Percentiles rank a stretch among this genome's conserved stretches.
phyloP scores from a whole-genome alignment of 2,329 filamentous ascomycete species.

The Xylaria digitata region DNA sequence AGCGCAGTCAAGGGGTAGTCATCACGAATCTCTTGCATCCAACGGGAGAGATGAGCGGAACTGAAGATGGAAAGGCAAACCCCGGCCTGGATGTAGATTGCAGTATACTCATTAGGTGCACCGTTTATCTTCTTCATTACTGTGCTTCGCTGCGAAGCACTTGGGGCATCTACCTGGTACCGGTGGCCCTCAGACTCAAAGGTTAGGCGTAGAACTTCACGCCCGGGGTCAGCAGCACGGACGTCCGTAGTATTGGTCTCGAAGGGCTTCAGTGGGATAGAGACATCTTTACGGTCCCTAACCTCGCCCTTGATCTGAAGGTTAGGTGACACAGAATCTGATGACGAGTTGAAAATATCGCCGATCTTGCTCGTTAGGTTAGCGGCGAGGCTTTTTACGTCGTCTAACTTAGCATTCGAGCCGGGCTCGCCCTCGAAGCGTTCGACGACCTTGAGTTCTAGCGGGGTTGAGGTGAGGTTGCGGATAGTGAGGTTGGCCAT shows the following conservation, averaged over 20 bases:
- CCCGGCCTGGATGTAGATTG: slow-evolving; percentile 69
- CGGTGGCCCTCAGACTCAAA: slow-evolving; percentile 73
- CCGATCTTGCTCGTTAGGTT: slow-evolving; percentile 59
- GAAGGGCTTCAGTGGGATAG: slow-evolving; percentile 75
- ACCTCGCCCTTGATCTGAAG: slow-evolving; percentile 65
- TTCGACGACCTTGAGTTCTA: slow-evolving; percentile 79
- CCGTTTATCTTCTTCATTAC: slow-evolving; percentile 68
- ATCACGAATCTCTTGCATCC: slow-evolving; percentile 84
- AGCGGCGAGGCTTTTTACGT: slow-evolving; percentile 50
- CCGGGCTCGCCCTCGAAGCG: slow-evolving; percentile 70
- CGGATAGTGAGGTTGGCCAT: slow-evolving; percentile 76
- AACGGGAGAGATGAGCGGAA: slow-evolving; percentile 74
- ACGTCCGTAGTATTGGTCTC: slow-evolving; percentile 72
- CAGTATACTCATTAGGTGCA: slow-evolving; percentile 67
- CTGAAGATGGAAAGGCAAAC: slow-evolving; percentile 74
- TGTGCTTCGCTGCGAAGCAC: slow-evolving; percentile 67
- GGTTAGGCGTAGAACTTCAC: slow-evolving; percentile 78
- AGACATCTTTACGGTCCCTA: slow-evolving; percentile 71
- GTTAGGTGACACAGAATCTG: slow-evolving; percentile 44
- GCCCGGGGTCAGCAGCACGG: slow-evolving; percentile 65
- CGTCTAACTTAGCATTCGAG: slow-evolving; percentile 53
- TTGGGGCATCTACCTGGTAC: slow-evolving; percentile 80
- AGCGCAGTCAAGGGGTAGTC: slow-evolving; percentile 80
- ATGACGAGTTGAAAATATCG: slow-evolving; percentile 58
- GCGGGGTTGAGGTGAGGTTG: slow-evolving; percentile 80